Evolutionary conservation across 2,329 filamentous ascomycete genomes (phyloP), one percentile per base, ranked within the genome.

Genomic region (Stagonosporopsis tanaceti): DNA sequence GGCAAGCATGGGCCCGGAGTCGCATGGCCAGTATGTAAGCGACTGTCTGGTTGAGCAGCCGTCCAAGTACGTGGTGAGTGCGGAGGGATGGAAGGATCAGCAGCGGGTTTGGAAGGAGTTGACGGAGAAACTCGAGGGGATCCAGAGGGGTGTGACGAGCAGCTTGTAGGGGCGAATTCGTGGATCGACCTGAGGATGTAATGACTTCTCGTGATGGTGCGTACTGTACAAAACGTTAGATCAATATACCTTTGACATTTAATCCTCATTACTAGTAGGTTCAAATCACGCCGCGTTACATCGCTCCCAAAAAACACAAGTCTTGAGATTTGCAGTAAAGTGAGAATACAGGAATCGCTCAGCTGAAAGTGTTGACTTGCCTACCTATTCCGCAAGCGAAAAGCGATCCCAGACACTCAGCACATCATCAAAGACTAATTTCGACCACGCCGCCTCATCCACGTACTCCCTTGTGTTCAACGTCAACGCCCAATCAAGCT

Each of bases 21-120:
- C 64, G 1, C 78, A 81, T 62, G 79, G 79, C 0, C 65, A 76
- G 60, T 81, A 79, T 57, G 47, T 80, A 42, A 73, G 66, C 35
- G 68, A 80, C 48, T 73, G 69, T 17, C 30, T 63, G 50, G 60
- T 79, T 15, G 52, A 51, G 25, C 46, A 60, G 24, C 71, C 72
- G 15, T 69, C 73, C 5, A 48, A 57, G 11, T 67, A 77, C 30
- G 78, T 80, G 9, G 55, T 67, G 47, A 77, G 74, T 15, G 61
- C 65, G 6, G 74, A 78, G 54, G 79, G 79, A 0, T 63, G 66
- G 48, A 66, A 67, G 54, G 44, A 73, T 47, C 76, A 78, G 66
- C 52, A 62, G 47, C 60, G 70, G 44, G 71, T 80, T 0, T 81
- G 78, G 78, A 57, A 59, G 3, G 79, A 81, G 63, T 46, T 82